phyloP scores from a whole-genome alignment of 106 monocot genomes.

The Chionographis japonica region DNA sequence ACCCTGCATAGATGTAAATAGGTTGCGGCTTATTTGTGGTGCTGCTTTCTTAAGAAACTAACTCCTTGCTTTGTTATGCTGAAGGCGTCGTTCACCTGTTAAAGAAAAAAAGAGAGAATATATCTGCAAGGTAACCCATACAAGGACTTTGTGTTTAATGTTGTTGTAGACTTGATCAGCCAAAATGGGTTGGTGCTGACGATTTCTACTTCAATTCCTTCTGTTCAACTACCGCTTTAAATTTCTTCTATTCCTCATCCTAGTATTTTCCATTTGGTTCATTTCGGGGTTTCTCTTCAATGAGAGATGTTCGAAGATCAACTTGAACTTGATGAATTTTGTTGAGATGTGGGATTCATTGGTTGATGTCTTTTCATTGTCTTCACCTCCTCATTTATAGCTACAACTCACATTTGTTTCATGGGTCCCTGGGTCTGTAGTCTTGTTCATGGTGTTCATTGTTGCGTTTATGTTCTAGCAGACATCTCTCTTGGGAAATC shows the following conservation, averaged over 20 bases:
- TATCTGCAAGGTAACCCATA: constrained; percentile 94
- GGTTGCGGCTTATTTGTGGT: constrained; percentile 60
- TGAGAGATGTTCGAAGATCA: background rate
- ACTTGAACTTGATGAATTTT: background rate
- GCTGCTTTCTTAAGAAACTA: constrained; percentile 58
- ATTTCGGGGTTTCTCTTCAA: too few species aligned
- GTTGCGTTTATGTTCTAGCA: background rate
- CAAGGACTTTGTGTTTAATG: constrained; percentile 16
- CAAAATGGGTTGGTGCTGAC: background rate
- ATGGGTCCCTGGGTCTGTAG: background rate
- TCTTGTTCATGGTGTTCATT: background rate
- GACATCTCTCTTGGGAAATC: background rate
- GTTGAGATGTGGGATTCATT: background rate
- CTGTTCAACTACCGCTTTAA: background rate
- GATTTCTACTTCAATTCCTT: background rate
- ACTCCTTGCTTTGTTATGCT: constrained; percentile 67
- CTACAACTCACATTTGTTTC: background rate
- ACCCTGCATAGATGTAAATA: constrained; percentile 38
- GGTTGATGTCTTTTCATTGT: background rate
- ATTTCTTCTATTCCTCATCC: background rate
- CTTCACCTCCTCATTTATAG: constrained; percentile 1
- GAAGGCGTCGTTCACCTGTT: constrained; percentile 96
- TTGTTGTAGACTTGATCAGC: constrained; percentile 10
- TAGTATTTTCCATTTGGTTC: background rate
- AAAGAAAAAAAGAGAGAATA: constrained; percentile 99